Base-by-base conservation (phyloP, 2,329 filamentous ascomycete genomes). In the Cladosporium velox region DNA sequence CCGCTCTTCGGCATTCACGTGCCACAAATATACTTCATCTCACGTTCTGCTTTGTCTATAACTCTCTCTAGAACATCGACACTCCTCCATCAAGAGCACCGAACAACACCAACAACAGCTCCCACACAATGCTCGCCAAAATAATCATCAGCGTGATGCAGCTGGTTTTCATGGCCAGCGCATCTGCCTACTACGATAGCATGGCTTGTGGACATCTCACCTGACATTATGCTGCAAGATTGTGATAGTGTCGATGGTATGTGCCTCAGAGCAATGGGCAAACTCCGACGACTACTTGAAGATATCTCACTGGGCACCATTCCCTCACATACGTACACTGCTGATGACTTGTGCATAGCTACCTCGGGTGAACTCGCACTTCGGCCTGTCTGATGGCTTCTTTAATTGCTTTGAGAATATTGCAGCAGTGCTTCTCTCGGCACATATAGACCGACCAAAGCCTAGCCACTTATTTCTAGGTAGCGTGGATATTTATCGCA, bases 401-500 rank as follows among this genome's bases (percentile, higher is more conserved):
- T n/a, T 4, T 2, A 44, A n/a, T 44, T 3, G 18, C 15, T 10
- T 1, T 10, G 2, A 44, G 2, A 3, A 0, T 3, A 2, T n/a
- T 44, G 18, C 18, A n/a, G 15, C 6, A 8, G 15, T n/a, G 38
- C 15, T 10, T 44, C n/a, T 44, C 18, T n/a, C 38, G 7, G 18
- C 15, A n/a, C 38, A 44, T 44, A 3, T 5, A n/a, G 7, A n/a
- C 18, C 7, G 6, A n/a, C 21, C 7, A 18, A 44, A n/a, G 6
- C 6, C 38, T 18, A 15, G 38, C 18, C 18, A n/a, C 38, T 44
- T n/a, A 12, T 12, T n/a, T 21, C n/a, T 2, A 11, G 10, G 11
- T 11, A 24, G 8, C 8, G 10, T 24, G 5, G 11, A 12, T 21
- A 34, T 8, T 30, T 7, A 11, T 32, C 18, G 4, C 30, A 55